Base-by-base conservation (phyloP, 345 rosid species). In the Adansonia digitata region DNA sequence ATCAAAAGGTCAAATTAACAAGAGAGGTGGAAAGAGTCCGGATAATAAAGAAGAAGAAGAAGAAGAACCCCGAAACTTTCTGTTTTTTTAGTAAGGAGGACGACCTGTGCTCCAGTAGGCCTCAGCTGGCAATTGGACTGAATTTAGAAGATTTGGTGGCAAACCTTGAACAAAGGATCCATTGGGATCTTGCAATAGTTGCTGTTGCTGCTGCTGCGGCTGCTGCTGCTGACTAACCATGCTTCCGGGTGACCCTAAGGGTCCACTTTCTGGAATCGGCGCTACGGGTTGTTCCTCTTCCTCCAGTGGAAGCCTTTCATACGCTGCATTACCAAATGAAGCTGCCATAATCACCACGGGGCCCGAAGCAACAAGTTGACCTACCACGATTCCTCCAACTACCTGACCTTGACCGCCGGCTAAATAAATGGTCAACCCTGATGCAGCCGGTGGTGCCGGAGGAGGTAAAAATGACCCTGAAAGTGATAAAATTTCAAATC, bases 191-290 rank as follows among this genome's bases (percentile, higher is more conserved):
- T 46, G 51, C 51, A 46, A 46, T 11, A 46, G 17, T 46, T 46
- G 51, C 40, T 87, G 91, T 31, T 91, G 92, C 22, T 81, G 90
- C 46, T 87, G 93, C 20, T 79, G 94, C 66, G 65, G 84, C 66
- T 53, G 82, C 34, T 72, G 18, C 18, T 17, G 18, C 52, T 48
- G 81, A 42, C 48, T 15, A 2, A 12, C 49, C 70, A 65, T 65
- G 70, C 70, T 65, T 40, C 70, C 26, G 1, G 85, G 88, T 0
- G 91, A 86, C 2, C 80, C 91, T 51, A 88, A 71, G 2, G 76
- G 34, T 7, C 81, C 81, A 22, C 81, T 77, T 43, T 83, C 89
- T 61, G 79, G 79, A 43, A 75, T 64, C 4, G 77, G 74, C 18
- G 64, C 56, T 53, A 65, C 81, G 48, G 77, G 79, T 13, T 46